Conservation (phyloP, 108 stramenopile species). For the Cyclotella atomus region DNA sequence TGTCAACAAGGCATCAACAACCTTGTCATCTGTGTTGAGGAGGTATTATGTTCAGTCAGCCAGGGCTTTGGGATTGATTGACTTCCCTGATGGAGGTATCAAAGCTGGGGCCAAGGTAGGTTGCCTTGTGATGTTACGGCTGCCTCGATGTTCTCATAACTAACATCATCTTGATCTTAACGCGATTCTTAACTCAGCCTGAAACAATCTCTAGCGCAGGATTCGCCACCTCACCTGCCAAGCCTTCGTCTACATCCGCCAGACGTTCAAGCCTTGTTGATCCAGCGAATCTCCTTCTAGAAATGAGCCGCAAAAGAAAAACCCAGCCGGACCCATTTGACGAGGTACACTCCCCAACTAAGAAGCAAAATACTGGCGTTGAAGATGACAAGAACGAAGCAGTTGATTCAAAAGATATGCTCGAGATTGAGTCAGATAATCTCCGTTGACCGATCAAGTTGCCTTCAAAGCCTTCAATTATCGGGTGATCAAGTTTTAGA, state of each 20-base stretch:
- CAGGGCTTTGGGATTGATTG: constrained; percentile 74
- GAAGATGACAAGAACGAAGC: not conserved
- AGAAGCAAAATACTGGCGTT: not conserved
- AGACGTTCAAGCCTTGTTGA: constrained; percentile 3
- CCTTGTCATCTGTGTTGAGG: constrained; percentile 78
- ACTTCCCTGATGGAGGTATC: constrained; percentile 72
- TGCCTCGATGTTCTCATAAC: too few relatives aligned
- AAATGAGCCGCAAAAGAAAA: constrained; percentile 28
- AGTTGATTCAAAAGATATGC: too few relatives aligned
- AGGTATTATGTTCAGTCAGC: constrained; percentile 84
- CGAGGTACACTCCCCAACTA: constrained; percentile 3
- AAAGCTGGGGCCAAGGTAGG: constrained; percentile 60
- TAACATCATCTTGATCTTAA: too few relatives aligned
- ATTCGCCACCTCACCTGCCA: constrained; percentile 21
- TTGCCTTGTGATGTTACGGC: not conserved
- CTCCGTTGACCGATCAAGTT: too few relatives aligned
- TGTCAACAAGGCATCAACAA: constrained; percentile 63
- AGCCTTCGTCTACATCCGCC: not conserved
- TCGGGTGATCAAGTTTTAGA: too few relatives aligned
- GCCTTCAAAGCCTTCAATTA: too few relatives aligned
- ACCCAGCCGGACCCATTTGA: constrained; percentile 7
- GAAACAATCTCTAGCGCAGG: constrained; percentile 29
- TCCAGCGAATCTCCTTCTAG: not conserved
- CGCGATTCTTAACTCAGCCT: not conserved
- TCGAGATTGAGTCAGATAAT: not conserved